Evolutionary conservation across 306 rosid species (phyloP).

Genomic region (Vachellia pachyceras): DNA sequence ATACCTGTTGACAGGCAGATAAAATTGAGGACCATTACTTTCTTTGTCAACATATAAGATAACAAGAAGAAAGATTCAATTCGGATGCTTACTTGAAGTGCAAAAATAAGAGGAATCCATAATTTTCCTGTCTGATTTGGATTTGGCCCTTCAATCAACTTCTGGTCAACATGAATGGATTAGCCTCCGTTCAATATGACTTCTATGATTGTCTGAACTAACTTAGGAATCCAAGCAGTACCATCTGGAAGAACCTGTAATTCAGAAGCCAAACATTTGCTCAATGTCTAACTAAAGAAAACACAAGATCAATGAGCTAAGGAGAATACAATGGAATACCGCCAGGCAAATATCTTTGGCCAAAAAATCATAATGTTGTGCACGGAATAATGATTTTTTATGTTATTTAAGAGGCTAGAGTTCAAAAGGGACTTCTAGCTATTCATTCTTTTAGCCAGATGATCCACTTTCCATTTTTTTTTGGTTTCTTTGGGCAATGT

Average conservation of each 20-base stretch:
- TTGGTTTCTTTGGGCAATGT: too few species aligned
- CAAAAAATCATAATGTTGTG: too few species aligned
- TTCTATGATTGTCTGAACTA: constrained; percentile 58
- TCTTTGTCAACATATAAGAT: not conserved
- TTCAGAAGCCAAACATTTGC: constrained; percentile 15
- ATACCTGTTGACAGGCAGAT: constrained; percentile 48
- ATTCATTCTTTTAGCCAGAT: not conserved
- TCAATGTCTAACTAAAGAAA: not conserved
- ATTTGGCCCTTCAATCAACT: constrained; percentile 76
- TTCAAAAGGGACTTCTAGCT: too few species aligned
- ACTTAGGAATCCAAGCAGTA: constrained; percentile 68
- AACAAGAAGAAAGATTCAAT: not conserved
- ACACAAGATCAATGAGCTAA: constrained; percentile 7
- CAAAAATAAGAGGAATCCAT: constrained; percentile 62
- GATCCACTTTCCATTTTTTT: too few species aligned
- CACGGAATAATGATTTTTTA: not conserved
- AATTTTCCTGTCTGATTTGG: constrained; percentile 67
- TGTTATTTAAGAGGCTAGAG: too few species aligned
- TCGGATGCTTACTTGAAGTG: constrained; percentile 52
- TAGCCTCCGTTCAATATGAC: constrained; percentile 57
- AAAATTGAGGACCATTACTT: not conserved
- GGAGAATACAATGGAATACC: not conserved
- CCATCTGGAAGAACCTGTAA: constrained; percentile 74
- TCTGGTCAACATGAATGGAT: constrained; percentile 60
- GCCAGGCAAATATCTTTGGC: constrained; percentile 25